phyloP scores from a whole-genome alignment of 306 rosid genomes.

The Pueraria montana region DNA sequence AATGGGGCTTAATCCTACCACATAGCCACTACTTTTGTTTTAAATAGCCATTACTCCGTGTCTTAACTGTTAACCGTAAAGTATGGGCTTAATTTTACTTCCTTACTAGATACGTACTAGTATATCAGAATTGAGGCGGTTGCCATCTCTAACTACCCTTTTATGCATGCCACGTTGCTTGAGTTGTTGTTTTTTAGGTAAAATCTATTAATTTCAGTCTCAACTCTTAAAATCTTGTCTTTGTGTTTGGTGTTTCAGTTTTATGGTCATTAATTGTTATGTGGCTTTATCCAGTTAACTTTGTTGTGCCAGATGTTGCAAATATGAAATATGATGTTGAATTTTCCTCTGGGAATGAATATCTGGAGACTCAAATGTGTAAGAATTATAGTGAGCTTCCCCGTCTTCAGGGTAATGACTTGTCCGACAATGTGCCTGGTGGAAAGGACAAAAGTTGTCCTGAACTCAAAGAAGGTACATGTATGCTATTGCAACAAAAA shows the following conservation, averaged over 20 bases:
- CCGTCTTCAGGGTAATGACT: background rate
- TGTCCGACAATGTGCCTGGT: background rate
- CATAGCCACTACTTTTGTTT: background rate
- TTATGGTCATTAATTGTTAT: background rate
- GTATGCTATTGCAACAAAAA: background rate
- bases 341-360: background rate
- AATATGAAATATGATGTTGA: background rate
- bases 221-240: background rate
- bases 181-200: background rate
- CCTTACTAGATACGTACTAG: background rate
- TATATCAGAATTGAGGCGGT: background rate
- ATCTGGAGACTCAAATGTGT: background rate
- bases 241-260: background rate
- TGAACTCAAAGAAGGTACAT: background rate
- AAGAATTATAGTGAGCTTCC: background rate
- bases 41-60: background rate
- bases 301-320: background rate
- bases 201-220: background rate
- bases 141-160: background rate
- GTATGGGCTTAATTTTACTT: background rate
- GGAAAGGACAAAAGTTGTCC: background rate
- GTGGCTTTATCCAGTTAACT: background rate
- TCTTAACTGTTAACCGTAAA: background rate
- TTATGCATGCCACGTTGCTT: background rate
- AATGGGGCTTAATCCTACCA: background rate